Conservation (phyloP, 345 rosid species). For the Gossypium stocksii region DNA sequence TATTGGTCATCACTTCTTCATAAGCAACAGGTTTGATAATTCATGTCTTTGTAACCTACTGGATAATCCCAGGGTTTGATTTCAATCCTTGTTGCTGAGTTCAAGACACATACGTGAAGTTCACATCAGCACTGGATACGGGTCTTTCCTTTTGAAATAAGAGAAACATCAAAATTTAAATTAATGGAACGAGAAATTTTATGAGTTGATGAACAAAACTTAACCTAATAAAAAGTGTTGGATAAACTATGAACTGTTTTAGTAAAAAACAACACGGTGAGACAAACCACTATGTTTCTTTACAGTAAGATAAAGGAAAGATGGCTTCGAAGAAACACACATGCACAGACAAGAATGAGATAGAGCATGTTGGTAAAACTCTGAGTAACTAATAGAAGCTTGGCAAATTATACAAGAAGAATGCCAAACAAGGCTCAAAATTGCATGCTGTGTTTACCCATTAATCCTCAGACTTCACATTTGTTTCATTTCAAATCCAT, state of each 20-base stretch:
- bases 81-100: not conserved
- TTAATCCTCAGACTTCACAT: not conserved
- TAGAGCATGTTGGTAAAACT: not conserved
- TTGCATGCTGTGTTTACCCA: not conserved
- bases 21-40: not conserved
- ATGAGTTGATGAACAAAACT: not conserved
- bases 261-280: not conserved
- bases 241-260: not conserved
- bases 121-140: not conserved
- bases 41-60: not conserved
- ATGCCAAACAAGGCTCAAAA: constrained; percentile 1
- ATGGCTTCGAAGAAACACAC: not conserved
- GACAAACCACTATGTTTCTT: not conserved
- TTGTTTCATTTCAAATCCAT: not conserved
- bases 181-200: not conserved
- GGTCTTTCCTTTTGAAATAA: not conserved
- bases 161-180: not conserved
- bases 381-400: too few species aligned
- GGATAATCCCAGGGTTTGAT: not conserved
- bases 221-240: not conserved
- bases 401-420: not conserved
- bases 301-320: not conserved
- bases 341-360: not conserved
- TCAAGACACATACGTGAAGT: not conserved
- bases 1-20: not conserved